Evolutionary conservation across 805 yeast genomes (phyloP), one percentile per base, ranked within the genome.

Genomic region (Cyberlindnera petersonii): DNA sequence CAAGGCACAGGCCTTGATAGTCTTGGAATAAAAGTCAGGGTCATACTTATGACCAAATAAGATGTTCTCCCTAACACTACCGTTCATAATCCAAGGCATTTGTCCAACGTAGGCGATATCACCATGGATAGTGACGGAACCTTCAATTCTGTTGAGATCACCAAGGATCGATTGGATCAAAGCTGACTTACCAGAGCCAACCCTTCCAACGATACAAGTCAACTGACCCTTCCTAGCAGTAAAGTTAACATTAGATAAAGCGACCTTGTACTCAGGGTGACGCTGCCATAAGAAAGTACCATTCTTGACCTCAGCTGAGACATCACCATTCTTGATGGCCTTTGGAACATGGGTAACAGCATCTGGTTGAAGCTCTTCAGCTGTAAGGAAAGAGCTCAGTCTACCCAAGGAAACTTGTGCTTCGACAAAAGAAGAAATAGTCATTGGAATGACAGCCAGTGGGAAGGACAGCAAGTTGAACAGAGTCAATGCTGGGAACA

Each of bases 51-150:
- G 86, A 16, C 98, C 98, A 64, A 93, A 93, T 37, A 88, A 61
- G 55, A 93, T 86, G 57, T 93, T 93, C 22, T 93, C 97, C 51
- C 77, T 82, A 5, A 93, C 91, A 4, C 94, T 72, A 24, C 95
- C 98, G 58, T 93, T 93, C 84, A 88, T 83, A 47, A 93, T 88
- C 98, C 98, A 93, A 2, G 98, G 94, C 27, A 84, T 79, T 63
- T 89, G 98, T 2, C 95, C 80, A 29, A 84, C 95, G 60, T 89
- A 91, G 0, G 97, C 97, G 24, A 86, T 69, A 33, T 75, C 70
- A 29, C 97, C 98, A 56, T 74, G 81, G 9, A 82, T 74, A 14
- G 68, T 67, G 5, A 85, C 89, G 16, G 72, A 64, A 30, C 98
- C 98, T 36, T 75, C 72, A 15, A 79, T 70, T 60, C 83, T 82